These are phyloP conservation scores for Lactarius deliciosus DNA, from an alignment of 768 basidiomycete genomes.

Conservation along the genomic window DNA sequence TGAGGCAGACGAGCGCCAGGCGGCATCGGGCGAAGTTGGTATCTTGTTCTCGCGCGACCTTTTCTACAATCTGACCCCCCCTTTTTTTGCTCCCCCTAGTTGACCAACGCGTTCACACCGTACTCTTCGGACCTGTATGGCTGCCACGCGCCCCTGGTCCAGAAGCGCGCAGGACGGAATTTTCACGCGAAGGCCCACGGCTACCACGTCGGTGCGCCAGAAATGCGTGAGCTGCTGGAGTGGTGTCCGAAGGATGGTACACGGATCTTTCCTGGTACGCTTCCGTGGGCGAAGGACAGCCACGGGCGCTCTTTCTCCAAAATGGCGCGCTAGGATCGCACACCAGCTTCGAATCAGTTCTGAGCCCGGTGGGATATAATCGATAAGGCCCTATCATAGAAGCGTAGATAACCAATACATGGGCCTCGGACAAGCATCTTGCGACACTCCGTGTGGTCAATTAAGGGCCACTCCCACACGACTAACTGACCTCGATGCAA, in stretches of 20 bases:
- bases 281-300: conserved; percentile 52
- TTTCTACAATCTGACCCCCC: conserved; percentile 19
- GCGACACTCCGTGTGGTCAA: not conserved
- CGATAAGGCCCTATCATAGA: not conserved
- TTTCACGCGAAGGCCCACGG: conserved; percentile 70
- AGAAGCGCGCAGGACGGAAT: conserved; percentile 70
- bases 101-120: conserved; percentile 76
- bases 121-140: conserved; percentile 80
- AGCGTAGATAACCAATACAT: not conserved
- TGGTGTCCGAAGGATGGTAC: conserved; percentile 69
- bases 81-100: conserved; percentile 40
- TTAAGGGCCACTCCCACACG: not conserved
- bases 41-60: conserved; percentile 19
- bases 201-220: conserved; percentile 75
- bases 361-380: not conserved
- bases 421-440: not conserved
- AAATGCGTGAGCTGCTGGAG: conserved; percentile 66
- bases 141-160: conserved; percentile 71
- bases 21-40: conserved; percentile 72
- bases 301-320: not conserved
- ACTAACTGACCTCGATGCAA: not conserved
- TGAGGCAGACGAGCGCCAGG: conserved; percentile 35
- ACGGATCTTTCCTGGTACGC: conserved; percentile 48
- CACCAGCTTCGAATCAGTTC: too few relatives aligned
- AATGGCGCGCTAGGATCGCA: not conserved